Base-by-base conservation (phyloP, 768 basidiomycete species). In the Fibroporia radiculosa region DNA sequence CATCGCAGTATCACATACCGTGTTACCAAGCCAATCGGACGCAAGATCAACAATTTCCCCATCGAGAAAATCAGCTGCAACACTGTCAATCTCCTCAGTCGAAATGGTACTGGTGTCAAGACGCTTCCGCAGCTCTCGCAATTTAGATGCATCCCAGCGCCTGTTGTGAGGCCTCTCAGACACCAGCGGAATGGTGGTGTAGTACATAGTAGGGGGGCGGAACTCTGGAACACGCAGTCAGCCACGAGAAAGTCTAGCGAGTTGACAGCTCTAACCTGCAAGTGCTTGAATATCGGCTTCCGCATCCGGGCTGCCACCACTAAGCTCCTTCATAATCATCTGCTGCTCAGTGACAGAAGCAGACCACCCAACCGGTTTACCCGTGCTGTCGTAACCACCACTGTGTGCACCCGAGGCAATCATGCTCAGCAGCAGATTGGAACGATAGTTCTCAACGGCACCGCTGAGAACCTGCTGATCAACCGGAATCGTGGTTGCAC, bases 21-120 rank as follows among this genome's bases (percentile, higher is more conserved):
- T 98, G 59, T 99, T 99, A 37, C 96, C 96, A 53, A 99, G 84
- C 84, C 96, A 98, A 63, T 99, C 95, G 28, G 91, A 93, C 12
- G 95, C 84, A 47, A 99, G 77, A 62, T 93, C 91, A 12, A 95
- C 92, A 49, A 91, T 87, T 61, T 98, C 96, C 11, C 89, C 83
- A 55, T 97, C 93, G 50, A 98, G 72, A 62, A 97, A 82, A 58
- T 98, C 93, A 37, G 73, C 73, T 2, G 91, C 88, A 41, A 96
- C 83, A 59, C 82, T 81, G 60, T 99, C 93, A 44, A 93, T 80
- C 64, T 98, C 95, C 41, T 85, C 85, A 14, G 76, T 73, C 11
- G 75, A 72, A 73, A 92, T 88, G 4, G 77, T 81, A 14, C 86
- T 87, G n/a, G 84, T 84, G 62, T 99, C 96, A 51, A 99, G 72